Evolutionary conservation across 106 monocot genomes (phyloP), one percentile per base, ranked within the genome.

Genomic region (Triglochin maritima): DNA sequence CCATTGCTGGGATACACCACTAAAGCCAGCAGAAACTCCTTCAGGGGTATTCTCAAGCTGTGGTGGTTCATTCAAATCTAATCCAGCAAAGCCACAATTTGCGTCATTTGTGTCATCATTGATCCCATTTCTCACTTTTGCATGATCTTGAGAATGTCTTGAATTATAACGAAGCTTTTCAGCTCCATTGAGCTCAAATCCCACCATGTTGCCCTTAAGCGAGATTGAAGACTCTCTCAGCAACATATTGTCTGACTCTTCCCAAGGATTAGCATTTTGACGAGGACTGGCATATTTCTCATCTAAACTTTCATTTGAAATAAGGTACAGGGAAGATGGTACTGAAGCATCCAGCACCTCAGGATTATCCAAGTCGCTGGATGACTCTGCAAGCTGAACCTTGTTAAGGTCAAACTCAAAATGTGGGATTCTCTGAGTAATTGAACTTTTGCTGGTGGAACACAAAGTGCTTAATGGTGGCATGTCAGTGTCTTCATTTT

Each of bases 341-440:
- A 70, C 64, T 46, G 82, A 80, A 16, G 69, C 47, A 47, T 46
- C 67, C 17, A 12, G 45, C 15, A 57, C 10, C 7, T 17, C 10
- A 54, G 59, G 63, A 44, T 83, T 65, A 17, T 49, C 52, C 1
- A 63, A 57, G 68, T 17, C 42, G 65, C 46, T 43, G 13, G 68
- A 45, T 12, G 62, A 50, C 53, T 80, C 80, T 67, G 82, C 82
- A 67, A 76, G 75, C 56, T 78, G 75, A 76, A 81, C 47, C 16
- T 71, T 66, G 57, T 91, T 91, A 15, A 91, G 87, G 71, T 91
- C 91, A 69, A 91, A 80, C 14, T 85, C 91, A 71, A 91, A 80
- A 14, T 74, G 75, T 15, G 66, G 1, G 53, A 52, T 69, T 76
- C 57, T 84, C 47, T 49, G 59, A 16, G 60, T 55, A 47, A 70